A percentile compares a stretch with the other conserved stretches of the same genome.
phyloP scores from a whole-genome alignment of 73 alveolate species.

The Blepharisma japonicum region DNA sequence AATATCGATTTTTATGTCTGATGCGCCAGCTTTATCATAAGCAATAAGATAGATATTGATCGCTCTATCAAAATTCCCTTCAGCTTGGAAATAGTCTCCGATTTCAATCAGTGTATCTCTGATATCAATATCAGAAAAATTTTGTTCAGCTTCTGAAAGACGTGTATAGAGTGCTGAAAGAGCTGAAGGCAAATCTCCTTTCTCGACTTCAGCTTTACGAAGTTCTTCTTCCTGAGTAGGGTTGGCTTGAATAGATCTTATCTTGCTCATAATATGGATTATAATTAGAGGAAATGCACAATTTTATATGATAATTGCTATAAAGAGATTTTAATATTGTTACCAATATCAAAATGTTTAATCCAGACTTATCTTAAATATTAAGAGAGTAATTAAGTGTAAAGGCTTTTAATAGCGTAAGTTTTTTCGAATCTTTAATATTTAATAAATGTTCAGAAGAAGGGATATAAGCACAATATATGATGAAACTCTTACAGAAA shows the following conservation, averaged over 20 bases:
- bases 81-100: conserved; percentile 3
- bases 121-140: conserved; percentile 24
- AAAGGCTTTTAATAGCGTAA: too few relatives aligned
- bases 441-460: too few relatives aligned
- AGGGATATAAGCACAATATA: too few relatives aligned
- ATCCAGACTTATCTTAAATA: too few relatives aligned
- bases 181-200: conserved; percentile 12
- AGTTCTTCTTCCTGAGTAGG: conserved; percentile 18
- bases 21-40: conserved; percentile 2
- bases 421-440: too few relatives aligned
- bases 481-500: too few relatives aligned
- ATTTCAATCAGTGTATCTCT: conserved; percentile 27
- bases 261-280: not conserved
- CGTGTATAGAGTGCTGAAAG: conserved; percentile 3
- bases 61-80: conserved; percentile 13
- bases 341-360: too few relatives aligned
- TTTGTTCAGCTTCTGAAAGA: conserved; percentile 30
- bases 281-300: too few relatives aligned
- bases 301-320: too few relatives aligned
- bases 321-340: too few relatives aligned
- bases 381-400: too few relatives aligned
- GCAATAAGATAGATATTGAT: not conserved
- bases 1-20: conserved; percentile 27
- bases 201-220: conserved; percentile 12
- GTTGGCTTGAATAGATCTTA: not conserved